Base-by-base conservation (phyloP, 345 rosid species). In the Brassica carinata region DNA sequence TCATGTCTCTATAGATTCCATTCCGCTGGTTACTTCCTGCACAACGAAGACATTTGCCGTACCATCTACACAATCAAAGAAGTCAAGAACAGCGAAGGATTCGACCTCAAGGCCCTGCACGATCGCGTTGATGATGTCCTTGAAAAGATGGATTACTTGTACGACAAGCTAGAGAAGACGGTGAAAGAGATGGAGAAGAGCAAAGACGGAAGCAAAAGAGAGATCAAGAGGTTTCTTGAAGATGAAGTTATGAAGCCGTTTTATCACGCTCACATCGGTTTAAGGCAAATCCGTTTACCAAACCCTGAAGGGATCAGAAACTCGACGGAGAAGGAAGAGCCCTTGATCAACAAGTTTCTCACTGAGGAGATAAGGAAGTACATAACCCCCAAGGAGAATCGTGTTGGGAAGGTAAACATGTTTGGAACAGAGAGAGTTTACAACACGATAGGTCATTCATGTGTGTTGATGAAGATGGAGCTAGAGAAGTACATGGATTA, bases 401-500 rank as follows among this genome's bases (percentile, higher is more conserved):
- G 92, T n/a, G 77, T 77, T 8, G 91, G 86, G 79, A 90, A 89
- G 77, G 48, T 85, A 2, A 95, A 91, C 75, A 84, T 95, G 30
- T 91, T 90, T 74, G 98, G 99, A 75, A 86, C 89, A 0, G 89
- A 86, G 77, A 90, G 83, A 80, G 81, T 90, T 48, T 84, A 84
- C 78, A 92, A 87, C 86, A 91, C 95, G 0, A 87, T 90, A 55
- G 98, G 97, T 9, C 99, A 95, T 76, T 86, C 92, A 0, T 92
- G 99, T 81, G 96, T 85, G 5, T 57, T 85, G 79, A 84, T 84
- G 90, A 91, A 84, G 89, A 89, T 75, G 72, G 96, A 91, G 36
- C 40, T 92, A 65, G 91, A 91, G 75, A 89, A 90, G 68, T 95
- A 90, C 83, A 92, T 95, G 99, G 97, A 88, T 33, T 92, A 90